Conservation (phyloP, 345 rosid species). For the Aegle marmelos region DNA sequence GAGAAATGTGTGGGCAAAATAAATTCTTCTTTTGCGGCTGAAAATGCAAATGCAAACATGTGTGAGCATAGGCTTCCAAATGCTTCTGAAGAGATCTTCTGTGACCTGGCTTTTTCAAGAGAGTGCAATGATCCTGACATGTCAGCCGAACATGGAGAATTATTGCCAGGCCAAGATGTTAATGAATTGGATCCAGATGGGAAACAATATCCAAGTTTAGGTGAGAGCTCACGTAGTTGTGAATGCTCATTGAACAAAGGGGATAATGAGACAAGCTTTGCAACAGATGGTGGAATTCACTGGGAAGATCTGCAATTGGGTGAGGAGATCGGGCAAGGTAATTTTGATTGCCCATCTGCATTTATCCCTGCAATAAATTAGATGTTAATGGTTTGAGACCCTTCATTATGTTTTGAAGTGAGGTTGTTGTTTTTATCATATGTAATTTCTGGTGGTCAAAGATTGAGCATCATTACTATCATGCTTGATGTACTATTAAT, state of each 20-base stretch:
- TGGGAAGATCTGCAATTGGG: constrained; percentile 77
- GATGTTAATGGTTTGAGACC: neutral
- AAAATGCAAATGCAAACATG: constrained; percentile 20
- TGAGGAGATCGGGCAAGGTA: constrained; percentile 87
- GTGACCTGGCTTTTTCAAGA: constrained; percentile 22
- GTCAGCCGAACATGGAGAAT: constrained; percentile 25
- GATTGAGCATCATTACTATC: neutral
- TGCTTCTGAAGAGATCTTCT: constrained; percentile 27
- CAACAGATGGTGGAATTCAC: constrained; percentile 52
- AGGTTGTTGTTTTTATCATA: neutral
- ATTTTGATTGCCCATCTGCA: neutral
- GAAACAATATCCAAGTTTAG: constrained; percentile 30
- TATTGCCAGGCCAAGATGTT: constrained; percentile 22
- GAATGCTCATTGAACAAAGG: constrained; percentile 47
- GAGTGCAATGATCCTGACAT: constrained; percentile 28
- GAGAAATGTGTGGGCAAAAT: constrained; percentile 17
- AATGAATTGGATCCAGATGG: constrained; percentile 36
- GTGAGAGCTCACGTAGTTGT: constrained; percentile 37
- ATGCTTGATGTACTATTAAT: neutral
- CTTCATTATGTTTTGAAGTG: neutral
- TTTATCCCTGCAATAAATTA: neutral
- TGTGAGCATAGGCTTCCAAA: constrained; percentile 20
- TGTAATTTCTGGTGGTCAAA: neutral
- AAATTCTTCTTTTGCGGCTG: constrained; percentile 17
- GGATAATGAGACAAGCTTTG: constrained; percentile 33